Conservation (phyloP, 441 rosid genomes). For the Adansonia madagascariensis region DNA sequence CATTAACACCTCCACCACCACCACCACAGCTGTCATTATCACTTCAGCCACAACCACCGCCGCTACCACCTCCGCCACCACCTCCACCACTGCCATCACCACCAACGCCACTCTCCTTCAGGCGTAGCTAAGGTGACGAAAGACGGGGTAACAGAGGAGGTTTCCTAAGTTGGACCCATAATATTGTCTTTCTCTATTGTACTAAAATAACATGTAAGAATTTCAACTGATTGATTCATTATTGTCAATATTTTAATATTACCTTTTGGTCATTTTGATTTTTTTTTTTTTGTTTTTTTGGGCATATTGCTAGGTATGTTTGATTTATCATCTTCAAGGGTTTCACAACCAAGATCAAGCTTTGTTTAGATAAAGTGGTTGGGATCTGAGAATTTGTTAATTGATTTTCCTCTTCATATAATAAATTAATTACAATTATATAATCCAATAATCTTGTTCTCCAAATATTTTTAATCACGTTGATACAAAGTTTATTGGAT, state of each 20-base stretch:
- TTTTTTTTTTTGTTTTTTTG: background rate
- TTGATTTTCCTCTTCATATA: background rate
- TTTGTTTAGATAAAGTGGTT: background rate
- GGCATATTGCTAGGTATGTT: too few species aligned
- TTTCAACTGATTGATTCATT: background rate
- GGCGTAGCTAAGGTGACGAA: background rate
- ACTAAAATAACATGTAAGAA: background rate
- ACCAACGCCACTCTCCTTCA: background rate
- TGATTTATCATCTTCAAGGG: background rate
- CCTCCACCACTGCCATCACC: background rate
- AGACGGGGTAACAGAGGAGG: background rate
- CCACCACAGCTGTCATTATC: background rate
- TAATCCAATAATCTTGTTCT: too few species aligned
- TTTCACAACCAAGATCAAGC: background rate
- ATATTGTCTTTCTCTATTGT: background rate
- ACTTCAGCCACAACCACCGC: background rate
- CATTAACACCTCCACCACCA: background rate
- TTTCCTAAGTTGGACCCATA: background rate
- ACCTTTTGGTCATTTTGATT: background rate
- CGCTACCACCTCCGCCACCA: background rate
- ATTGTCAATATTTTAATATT: background rate
- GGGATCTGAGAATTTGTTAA: background rate
- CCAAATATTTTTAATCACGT: too few species aligned
- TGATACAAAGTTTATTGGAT: too few species aligned
- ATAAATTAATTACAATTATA: too few species aligned